Evolutionary conservation across 208 protist species (phyloP).

Genomic region (Leishmania major): DNA sequence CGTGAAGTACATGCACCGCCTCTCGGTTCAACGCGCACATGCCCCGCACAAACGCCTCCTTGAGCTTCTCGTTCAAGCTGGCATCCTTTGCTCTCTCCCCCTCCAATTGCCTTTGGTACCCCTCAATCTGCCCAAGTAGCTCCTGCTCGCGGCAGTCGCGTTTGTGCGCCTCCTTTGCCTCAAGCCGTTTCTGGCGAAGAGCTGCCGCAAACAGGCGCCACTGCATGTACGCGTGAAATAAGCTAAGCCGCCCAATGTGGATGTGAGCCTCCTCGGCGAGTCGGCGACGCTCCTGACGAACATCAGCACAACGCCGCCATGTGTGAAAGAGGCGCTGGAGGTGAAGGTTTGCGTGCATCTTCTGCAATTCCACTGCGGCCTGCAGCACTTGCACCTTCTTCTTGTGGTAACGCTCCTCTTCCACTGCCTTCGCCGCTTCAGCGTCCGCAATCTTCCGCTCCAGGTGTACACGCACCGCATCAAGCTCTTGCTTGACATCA

Average conservation of each 20-base stretch:
- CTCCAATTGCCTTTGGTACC: conserved; percentile 24
- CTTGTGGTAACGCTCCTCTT: conserved; percentile 1
- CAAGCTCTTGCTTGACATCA: conserved; percentile 5
- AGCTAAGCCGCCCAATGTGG: conserved; percentile 10
- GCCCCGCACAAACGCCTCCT: conserved; percentile 83
- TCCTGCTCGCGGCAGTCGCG: conserved; percentile 47
- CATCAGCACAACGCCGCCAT: conserved; percentile 39
- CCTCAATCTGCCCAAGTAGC: conserved; percentile 48
- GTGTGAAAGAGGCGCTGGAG: conserved; percentile 23
- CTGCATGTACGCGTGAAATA: conserved; percentile 42
- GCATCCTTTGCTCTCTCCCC: conserved; percentile 44
- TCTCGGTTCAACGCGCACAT: conserved; percentile 91
- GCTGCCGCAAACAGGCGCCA: conserved; percentile 65
- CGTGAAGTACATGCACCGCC: conserved; percentile 83
- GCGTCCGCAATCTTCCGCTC: neutral
- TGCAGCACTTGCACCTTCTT: conserved; percentile 6
- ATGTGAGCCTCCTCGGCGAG: conserved; percentile 11
- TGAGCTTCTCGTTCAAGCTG: conserved; percentile 67
- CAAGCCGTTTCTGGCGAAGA: conserved; percentile 33
- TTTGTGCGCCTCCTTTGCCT: conserved; percentile 24
- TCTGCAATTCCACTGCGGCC: conserved; percentile 5
- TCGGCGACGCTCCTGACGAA: conserved; percentile 23
- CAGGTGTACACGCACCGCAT: conserved; percentile 5
- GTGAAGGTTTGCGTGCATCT: conserved; percentile 2
- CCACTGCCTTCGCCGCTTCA: neutral